Conservation (phyloP, 202 grass and related monocot species). For the Eragrostis tef region DNA sequence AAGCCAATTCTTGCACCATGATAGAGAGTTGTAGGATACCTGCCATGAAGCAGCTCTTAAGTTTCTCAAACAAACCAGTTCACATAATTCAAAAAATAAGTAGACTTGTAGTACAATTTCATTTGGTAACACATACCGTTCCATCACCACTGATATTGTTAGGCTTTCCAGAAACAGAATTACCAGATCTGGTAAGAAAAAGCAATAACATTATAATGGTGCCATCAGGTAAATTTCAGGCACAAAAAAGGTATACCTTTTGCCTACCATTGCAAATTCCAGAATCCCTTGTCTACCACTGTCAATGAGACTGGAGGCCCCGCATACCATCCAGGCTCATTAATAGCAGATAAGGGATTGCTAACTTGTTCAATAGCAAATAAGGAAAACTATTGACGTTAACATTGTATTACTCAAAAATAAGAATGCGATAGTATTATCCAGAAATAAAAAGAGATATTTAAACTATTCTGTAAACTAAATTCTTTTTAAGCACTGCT, state of each 20-base stretch:
- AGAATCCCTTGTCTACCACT: neutral
- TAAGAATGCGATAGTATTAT: neutral
- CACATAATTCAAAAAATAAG: slow-evolving; percentile 23
- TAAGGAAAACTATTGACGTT: slow-evolving; percentile 1
- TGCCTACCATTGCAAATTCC: neutral
- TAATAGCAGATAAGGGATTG: neutral
- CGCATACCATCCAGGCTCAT: neutral
- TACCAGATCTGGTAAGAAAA: slow-evolving; percentile 89
- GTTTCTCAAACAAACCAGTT: slow-evolving; percentile 33
- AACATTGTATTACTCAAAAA: slow-evolving; percentile 16
- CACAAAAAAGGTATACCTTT: neutral
- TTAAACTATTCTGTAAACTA: slow-evolving; percentile 18
- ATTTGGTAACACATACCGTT: slow-evolving; percentile 68
- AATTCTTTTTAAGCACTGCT: slow-evolving; percentile 1
- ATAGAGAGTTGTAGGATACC: slow-evolving; percentile 94
- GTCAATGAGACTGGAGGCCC: neutral
- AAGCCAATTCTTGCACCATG: slow-evolving; percentile 97
- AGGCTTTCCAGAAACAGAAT: slow-evolving; percentile 80
- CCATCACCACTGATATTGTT: slow-evolving; percentile 82
- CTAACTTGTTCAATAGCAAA: neutral
- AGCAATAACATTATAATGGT: slow-evolving; percentile 27
- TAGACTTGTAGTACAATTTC: too few species aligned
- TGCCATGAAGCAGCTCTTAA: slow-evolving; percentile 49
- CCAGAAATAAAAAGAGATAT: slow-evolving; percentile 14
- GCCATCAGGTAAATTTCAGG: slow-evolving; percentile 26